Conservation (phyloP, 345 rosid species). For the Brassica cretica region DNA sequence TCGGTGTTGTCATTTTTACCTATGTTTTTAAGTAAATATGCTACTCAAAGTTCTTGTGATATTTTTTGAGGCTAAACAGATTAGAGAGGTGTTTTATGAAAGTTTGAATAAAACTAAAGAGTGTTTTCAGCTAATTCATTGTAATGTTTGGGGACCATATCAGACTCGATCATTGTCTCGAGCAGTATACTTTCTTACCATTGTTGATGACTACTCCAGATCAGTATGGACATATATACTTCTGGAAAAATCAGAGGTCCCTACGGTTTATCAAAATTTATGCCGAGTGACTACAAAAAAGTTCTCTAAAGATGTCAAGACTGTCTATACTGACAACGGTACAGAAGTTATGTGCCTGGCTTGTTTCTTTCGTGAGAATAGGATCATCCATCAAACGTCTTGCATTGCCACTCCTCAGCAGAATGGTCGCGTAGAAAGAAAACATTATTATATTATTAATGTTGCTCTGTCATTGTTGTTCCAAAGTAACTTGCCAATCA, state of each 20-base stretch:
- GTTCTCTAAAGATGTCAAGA: neutral
- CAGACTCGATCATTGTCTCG: neutral
- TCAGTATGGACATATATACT: neutral
- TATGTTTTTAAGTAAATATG: neutral
- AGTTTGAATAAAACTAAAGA: too few relatives aligned
- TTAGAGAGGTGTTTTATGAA: too few relatives aligned
- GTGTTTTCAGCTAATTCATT: too few relatives aligned
- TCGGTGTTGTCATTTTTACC: neutral
- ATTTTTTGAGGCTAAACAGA: too few relatives aligned
- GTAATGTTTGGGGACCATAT: neutral
- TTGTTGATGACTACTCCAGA: neutral
- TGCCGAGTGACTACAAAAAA: neutral
- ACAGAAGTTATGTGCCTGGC: neutral
- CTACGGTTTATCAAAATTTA: neutral
- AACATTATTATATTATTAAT: neutral
- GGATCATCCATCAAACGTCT: neutral
- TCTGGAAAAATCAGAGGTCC: neutral
- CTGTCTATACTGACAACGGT: neutral
- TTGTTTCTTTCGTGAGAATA: neutral
- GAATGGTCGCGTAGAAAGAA: neutral
- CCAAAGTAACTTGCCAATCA: neutral
- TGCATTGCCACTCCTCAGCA: neutral
- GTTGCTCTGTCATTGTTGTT: neutral
- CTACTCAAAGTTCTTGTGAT: neutral
- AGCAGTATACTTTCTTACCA: neutral